Conservation (phyloP, 331 rosid genomes). For the Pyrus hybrid region DNA sequence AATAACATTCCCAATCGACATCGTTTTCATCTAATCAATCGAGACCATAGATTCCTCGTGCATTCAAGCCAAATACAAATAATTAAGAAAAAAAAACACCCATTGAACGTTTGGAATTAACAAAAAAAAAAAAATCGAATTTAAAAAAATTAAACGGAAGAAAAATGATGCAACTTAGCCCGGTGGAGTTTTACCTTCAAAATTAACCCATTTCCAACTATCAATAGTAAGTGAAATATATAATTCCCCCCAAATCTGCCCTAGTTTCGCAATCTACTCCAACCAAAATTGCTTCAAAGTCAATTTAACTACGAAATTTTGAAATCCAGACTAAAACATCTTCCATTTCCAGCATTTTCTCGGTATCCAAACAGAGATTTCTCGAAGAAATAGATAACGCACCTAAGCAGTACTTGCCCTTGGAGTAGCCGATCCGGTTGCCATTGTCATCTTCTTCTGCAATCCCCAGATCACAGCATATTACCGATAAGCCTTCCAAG, state of each 20-base stretch:
- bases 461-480: conserved; percentile 67
- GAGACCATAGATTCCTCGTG: neutral
- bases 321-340: neutral
- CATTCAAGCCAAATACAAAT: neutral
- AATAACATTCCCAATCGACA: neutral
- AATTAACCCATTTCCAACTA: neutral
- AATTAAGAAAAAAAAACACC: too few species aligned
- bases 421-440: conserved; percentile 49
- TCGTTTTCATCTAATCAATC: neutral
- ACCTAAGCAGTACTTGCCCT: conserved; percentile 75
- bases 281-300: neutral
- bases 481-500: conserved; percentile 63
- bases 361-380: neutral
- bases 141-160: too few species aligned
- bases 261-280: too few species aligned
- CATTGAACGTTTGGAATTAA: too few species aligned
- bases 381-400: neutral
- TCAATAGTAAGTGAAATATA: neutral
- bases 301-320: too few species aligned
- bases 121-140: too few species aligned
- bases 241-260: neutral
- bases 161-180: too few species aligned
- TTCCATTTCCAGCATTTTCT: neutral
- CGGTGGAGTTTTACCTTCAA: neutral
- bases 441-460: conserved; percentile 53